Conservation (phyloP, 495 filamentous ascomycete species). For the Aspergillus biplanus region DNA sequence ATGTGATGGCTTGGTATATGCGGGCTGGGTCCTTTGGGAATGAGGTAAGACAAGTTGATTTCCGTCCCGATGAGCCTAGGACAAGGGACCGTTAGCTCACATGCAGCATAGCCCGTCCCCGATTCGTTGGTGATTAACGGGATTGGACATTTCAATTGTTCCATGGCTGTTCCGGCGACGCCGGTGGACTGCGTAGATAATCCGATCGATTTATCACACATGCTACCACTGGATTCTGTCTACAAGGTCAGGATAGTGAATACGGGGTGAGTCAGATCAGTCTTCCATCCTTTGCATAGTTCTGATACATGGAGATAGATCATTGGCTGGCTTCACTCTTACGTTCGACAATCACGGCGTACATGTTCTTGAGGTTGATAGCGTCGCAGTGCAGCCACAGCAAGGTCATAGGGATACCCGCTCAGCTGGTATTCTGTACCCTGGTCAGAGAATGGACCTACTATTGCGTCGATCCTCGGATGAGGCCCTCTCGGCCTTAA, state of each 20-base stretch:
- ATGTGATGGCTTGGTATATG: conserved; percentile 52
- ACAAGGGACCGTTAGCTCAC: conserved; percentile 6
- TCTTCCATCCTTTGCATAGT: neutral
- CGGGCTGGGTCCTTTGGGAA: conserved; percentile 49
- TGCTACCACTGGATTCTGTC: conserved; percentile 22
- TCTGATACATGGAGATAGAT: conserved; percentile 28
- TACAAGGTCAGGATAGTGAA: conserved; percentile 44
- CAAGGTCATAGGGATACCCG: conserved; percentile 15
- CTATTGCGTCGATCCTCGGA: conserved; percentile 29
- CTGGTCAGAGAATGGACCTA: conserved; percentile 56
- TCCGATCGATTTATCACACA: conserved; percentile 24
- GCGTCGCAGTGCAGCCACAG: conserved; percentile 34
- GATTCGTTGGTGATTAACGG: conserved; percentile 58
- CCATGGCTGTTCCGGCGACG: conserved; percentile 50
- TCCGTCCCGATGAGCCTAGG: no score
- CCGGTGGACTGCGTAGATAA: conserved; percentile 47
- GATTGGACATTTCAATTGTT: conserved; percentile 51
- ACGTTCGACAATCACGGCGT: conserved; percentile 33
- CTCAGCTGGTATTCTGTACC: conserved; percentile 49
- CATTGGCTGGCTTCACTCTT: conserved; percentile 48
- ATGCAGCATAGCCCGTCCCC: conserved; percentile 45
- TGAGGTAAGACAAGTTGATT: conserved; percentile 35
- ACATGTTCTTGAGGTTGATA: conserved; percentile 47
- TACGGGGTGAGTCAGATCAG: conserved; percentile 36
- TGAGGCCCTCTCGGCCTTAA: conserved; percentile 29